Base-by-base conservation (phyloP, 345 rosid genomes). In the Salix exigua region DNA sequence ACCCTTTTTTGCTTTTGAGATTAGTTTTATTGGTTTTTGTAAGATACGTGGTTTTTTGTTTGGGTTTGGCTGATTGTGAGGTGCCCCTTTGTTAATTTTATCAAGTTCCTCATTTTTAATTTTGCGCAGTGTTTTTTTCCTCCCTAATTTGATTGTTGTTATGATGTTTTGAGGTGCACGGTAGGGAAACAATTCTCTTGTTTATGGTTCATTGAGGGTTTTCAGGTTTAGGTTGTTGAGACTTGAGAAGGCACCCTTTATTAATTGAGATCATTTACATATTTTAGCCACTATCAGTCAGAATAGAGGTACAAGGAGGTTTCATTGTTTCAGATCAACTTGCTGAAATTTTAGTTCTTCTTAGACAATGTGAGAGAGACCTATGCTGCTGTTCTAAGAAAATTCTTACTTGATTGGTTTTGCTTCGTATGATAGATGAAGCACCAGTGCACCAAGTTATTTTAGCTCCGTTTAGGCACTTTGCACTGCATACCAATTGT, bases 41-140 rank as follows among this genome's bases (percentile, higher is more conserved):
- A 31, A 42, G 31, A 60, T n/a, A 64, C n/a, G 19, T 37, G 40
- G 53, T 37, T 16, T 7, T n/a, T 21, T 61, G 70, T 70, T 48
- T 50, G 61, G 21, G 76, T 63, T 65, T 71, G 68, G 23, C 73
- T 51, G 58, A 17, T 51, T 75, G 55, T 4, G 65, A 66, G 73
- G 51, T 60, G 17, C 13, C 58, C 9, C 31, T 73, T 23, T 65
- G 53, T 42, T 71, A 25, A 7, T 65, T 48, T 42, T 31, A 12
- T 40, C 17, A 28, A 11, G 37, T 50, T 14, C 16, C 3, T 35
- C 10, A 46, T 31, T 9, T 28, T 16, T 48, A 12, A 7, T 10
- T 25, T n/a, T 46, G 51, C 51, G 4, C 4, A 46, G 4, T 23
- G 23, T 18, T 51, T 51, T 51, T 17, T 51, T 67, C 53, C 40